phyloP scores from a whole-genome alignment of 208 protist genomes.

The Leishmania mexicana region DNA sequence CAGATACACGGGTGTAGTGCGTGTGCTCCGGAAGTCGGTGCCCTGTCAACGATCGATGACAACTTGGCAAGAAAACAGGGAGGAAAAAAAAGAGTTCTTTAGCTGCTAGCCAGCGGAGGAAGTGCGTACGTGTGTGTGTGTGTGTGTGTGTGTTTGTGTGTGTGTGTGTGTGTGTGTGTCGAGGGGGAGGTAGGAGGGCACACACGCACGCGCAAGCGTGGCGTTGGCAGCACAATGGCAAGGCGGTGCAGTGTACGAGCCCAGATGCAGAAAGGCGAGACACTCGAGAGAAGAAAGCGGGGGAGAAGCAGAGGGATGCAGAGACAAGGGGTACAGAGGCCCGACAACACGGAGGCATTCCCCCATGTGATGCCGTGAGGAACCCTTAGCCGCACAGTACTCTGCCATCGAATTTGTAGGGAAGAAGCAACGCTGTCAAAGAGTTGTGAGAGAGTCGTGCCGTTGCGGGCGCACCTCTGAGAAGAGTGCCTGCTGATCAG shows the following conservation, averaged over 20 bases:
- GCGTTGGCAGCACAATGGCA: neutral
- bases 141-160: neutral
- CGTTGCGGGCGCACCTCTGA: neutral
- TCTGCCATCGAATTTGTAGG: neutral
- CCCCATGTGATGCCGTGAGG: neutral
- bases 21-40: neutral
- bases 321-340: neutral
- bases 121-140: neutral
- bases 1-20: neutral
- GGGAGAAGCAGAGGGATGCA: neutral
- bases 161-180: neutral
- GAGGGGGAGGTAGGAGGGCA: neutral
- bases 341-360: neutral
- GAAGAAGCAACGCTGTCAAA: neutral
- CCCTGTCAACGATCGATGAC: neutral
- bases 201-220: neutral
- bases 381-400: neutral
- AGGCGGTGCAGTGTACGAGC: neutral
- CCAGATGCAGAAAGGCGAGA: neutral
- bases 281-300: neutral
- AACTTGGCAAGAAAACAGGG: neutral
- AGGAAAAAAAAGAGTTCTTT: neutral
- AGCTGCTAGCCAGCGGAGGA: neutral
- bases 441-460: neutral
- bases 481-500: neutral